These are phyloP conservation scores for Malus domestica DNA, from an alignment of 306 rosid genomes.

Conservation along the genomic window ASM211411v1 NC_041804.1:5589501-5590000, in stretches of 20 bases:
- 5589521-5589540: conserved; percentile 35
- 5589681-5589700: conserved; percentile 46
- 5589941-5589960: conserved; percentile 30
- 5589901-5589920: conserved; percentile 43
- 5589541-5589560: conserved; percentile 54
- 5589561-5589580: conserved; percentile 15
- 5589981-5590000: conserved; percentile 24
- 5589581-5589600: not conserved
- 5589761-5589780: conserved; percentile 47
- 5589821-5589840: conserved; percentile 28
- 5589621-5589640: not conserved
- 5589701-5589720: conserved; percentile 34
- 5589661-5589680: conserved; percentile 7
- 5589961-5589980: conserved; percentile 18
- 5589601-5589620: not conserved
- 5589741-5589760: conserved; percentile 36
- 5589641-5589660: not conserved
- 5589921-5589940: conserved; percentile 36
- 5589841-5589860: conserved; percentile 22
- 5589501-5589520: conserved; percentile 47
- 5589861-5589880: conserved; percentile 24
- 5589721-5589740: conserved; percentile 25
- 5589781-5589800: conserved; percentile 37
- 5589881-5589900: conserved; percentile 22
- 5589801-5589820: conserved; percentile 25